A percentile compares a stretch with the other conserved stretches of the same genome.
Evolutionary conservation across 73 alveolate species (phyloP).

Genomic region (Paramecium pentaurelia): DNA sequence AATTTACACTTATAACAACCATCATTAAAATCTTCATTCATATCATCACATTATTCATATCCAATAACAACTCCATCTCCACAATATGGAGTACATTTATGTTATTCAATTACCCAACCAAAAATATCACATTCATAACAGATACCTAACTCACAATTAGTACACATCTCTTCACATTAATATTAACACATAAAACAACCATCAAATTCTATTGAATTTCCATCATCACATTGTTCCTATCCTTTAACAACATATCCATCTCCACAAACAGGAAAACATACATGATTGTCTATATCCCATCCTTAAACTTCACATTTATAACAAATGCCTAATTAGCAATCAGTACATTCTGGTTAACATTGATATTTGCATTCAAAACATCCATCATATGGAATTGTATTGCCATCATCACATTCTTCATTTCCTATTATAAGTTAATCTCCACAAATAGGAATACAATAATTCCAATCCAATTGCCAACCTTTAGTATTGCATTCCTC

Average conservation of each 20-base stretch:
- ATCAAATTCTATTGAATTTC: neutral
- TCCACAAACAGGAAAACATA: conserved; percentile 46
- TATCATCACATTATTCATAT: conserved; percentile 2
- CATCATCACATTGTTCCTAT: conserved; percentile 12
- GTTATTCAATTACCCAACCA: neutral
- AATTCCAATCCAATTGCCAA: conserved; percentile 36
- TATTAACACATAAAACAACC: conserved; percentile 2
- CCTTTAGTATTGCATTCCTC: neutral
- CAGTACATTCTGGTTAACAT: conserved; percentile 30
- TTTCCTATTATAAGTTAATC: neutral
- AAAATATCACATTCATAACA: neutral
- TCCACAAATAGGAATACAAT: conserved; percentile 41
- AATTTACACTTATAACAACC: neutral
- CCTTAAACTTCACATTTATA: conserved; percentile 39
- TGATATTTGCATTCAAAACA: conserved; percentile 57
- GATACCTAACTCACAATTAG: neutral
- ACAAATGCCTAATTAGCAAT: conserved; percentile 55
- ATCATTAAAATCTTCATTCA: neutral
- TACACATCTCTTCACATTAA: neutral
- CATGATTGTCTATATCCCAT: neutral
- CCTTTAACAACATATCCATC: neutral
- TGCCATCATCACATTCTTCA: conserved; percentile 57
- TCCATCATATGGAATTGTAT: conserved; percentile 28
- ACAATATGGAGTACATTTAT: neutral
- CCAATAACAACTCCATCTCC: neutral